phyloP scores from a whole-genome alignment of 2,329 filamentous ascomycete species.

The Grosmannia clavigera region DNA sequence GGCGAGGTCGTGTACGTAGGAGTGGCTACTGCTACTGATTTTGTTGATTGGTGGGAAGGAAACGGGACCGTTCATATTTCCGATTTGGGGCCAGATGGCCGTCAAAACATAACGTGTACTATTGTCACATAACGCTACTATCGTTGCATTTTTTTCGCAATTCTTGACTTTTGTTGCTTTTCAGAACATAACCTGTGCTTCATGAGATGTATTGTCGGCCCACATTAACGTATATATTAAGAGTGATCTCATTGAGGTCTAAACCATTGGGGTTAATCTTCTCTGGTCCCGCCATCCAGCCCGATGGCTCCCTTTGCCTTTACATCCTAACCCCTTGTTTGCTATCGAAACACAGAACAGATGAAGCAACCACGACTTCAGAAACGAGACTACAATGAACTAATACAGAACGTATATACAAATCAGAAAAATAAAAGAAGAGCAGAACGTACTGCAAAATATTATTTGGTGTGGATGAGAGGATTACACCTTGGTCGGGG shows the following conservation, averaged over 20 bases:
- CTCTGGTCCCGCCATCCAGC: not conserved
- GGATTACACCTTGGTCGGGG: not conserved
- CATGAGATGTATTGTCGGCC: not conserved
- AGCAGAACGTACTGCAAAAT: not conserved
- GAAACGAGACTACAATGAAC: not conserved
- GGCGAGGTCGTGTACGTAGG: not conserved
- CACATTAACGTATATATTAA: not conserved
- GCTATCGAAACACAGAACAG: not conserved
- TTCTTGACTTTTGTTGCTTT: not conserved
- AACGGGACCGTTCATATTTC: not conserved
- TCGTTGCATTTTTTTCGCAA: slow-evolving; percentile 2
- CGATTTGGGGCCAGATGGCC: slow-evolving; percentile 1
- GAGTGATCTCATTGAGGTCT: not conserved
- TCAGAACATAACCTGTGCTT: not conserved
- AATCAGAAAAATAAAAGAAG: not conserved
- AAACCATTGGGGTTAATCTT: not conserved
- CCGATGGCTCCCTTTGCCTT: not conserved
- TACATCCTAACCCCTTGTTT: not conserved
- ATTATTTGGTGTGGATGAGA: not conserved
- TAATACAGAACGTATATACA: not conserved
- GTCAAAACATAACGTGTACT: slow-evolving; percentile 27
- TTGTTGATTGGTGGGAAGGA: not conserved
- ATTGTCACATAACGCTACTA: slow-evolving; percentile 31
- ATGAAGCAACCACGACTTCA: not conserved
- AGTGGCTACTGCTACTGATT: not conserved